A percentile compares a stretch with the other conserved stretches of the same genome.
These are phyloP conservation scores for Debaryomyces prosopidis DNA, from an alignment of 805 yeast genomes.

Conservation along the genomic window DNA sequence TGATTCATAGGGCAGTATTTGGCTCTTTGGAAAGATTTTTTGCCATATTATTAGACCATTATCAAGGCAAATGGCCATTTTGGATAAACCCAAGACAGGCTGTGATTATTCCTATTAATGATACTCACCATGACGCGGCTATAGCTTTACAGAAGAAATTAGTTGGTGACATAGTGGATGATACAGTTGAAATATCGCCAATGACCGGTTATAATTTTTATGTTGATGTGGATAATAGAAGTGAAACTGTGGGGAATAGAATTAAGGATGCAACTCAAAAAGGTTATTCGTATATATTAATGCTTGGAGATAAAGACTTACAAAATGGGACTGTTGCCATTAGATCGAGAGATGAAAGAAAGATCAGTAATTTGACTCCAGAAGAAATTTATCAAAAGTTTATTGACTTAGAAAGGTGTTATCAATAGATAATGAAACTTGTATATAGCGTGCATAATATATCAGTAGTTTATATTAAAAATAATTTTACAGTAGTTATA, in stretches of 20 bases:
- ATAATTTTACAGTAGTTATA: neutral
- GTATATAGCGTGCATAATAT: neutral
- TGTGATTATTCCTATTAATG: conserved; percentile 75
- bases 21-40: conserved; percentile 93
- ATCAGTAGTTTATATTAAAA: neutral
- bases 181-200: conserved; percentile 46
- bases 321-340: conserved; percentile 60
- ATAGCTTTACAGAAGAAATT: conserved; percentile 46
- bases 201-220: conserved; percentile 61
- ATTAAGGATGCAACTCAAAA: conserved; percentile 74
- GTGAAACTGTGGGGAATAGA: conserved; percentile 77
- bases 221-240: conserved; percentile 74
- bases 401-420: conserved; percentile 53
- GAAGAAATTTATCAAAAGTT: conserved; percentile 58
- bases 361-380: conserved; percentile 41
- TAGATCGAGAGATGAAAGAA: conserved; percentile 55
- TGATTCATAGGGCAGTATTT: conserved; percentile 93
- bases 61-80: conserved; percentile 94
- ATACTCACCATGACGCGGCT: conserved; percentile 58
- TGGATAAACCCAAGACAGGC: conserved; percentile 96
- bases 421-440: conserved; percentile 22
- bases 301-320: conserved; percentile 86
- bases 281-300: conserved; percentile 77
- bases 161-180: conserved; percentile 40
- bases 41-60: conserved; percentile 88